These are phyloP conservation scores for Colletotrichum filicis DNA, from an alignment of 2,329 filamentous ascomycete species.

Conservation along the genomic window DNA sequence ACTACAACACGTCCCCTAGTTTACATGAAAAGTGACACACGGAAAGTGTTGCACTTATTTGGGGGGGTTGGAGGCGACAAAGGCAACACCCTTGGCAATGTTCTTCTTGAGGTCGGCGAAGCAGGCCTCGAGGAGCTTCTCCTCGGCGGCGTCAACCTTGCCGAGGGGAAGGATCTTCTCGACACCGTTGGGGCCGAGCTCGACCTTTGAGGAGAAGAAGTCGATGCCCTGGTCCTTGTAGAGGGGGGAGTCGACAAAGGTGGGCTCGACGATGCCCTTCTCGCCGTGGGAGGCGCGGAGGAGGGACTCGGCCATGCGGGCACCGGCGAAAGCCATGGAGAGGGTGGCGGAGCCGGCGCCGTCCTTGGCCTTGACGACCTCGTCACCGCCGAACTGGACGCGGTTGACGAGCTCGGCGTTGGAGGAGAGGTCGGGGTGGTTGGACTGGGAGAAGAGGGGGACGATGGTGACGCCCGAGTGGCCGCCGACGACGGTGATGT, in stretches of 20 bases:
- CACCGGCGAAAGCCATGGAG: slow-evolving; percentile 98
- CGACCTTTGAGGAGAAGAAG: slow-evolving; percentile 95
- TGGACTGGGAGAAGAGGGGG: slow-evolving; percentile 94
- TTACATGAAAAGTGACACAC: neutral
- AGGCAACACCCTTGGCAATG: slow-evolving; percentile 87
- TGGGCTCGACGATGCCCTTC: slow-evolving; percentile 95
- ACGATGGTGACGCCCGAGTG: slow-evolving; percentile 99
- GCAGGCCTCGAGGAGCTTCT: slow-evolving; percentile 88
- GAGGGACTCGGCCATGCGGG: slow-evolving; percentile 86
- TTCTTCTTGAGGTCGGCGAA: slow-evolving; percentile 90
- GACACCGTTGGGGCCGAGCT: slow-evolving; percentile 96
- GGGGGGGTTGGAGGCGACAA: slow-evolving; percentile 68
- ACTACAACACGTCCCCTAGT: slow-evolving; percentile 5
- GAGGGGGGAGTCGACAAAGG: slow-evolving; percentile 95
- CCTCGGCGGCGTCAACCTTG: slow-evolving; percentile 84
- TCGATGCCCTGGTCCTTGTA: slow-evolving; percentile 99
- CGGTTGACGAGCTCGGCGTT: slow-evolving; percentile 86
- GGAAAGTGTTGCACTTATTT: slow-evolving; percentile 56
- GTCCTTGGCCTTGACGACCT: slow-evolving; percentile 99
- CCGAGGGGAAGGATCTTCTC: slow-evolving; percentile 93
- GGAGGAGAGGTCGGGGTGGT: slow-evolving; percentile 84
- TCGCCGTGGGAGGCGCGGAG: slow-evolving; percentile 93
- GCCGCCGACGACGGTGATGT: slow-evolving; percentile 95
- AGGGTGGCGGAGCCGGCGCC: slow-evolving; percentile 96
- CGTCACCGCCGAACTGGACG: slow-evolving; percentile 98